phyloP scores from a whole-genome alignment of 768 basidiomycete species.

The Clitopilus hobsonii region DNA sequence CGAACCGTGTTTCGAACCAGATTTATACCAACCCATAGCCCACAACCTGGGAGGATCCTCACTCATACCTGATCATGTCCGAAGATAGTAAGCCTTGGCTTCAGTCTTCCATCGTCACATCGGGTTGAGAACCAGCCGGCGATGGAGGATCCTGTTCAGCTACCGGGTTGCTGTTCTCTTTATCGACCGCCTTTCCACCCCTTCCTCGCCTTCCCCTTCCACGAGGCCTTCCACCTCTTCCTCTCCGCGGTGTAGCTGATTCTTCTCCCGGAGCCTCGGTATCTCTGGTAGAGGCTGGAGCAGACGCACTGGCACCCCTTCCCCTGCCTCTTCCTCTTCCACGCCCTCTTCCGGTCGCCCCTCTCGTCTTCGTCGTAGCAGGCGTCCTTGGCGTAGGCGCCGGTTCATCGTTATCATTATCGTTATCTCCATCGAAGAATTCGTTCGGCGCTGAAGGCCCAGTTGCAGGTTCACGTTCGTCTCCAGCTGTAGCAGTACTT shows the following conservation, averaged over 20 bases:
- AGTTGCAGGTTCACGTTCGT: constrained; percentile 41
- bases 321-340: constrained; percentile 32
- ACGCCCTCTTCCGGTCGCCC: constrained; percentile 28
- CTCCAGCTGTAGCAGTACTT: constrained; percentile 50
- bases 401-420: constrained; percentile 33
- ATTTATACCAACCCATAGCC: neutral
- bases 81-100: too few species aligned
- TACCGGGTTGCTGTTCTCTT: constrained; percentile 22
- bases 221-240: constrained; percentile 27
- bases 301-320: constrained; percentile 28
- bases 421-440: constrained; percentile 69
- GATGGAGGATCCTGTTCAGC: constrained; percentile 3
- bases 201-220: constrained; percentile 27
- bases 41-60: too few species aligned
- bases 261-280: constrained; percentile 32
- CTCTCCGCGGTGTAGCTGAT: constrained; percentile 24
- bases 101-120: neutral
- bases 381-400: constrained; percentile 7
- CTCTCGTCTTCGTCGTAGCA: constrained; percentile 15
- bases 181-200: constrained; percentile 22
- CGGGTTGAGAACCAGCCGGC: neutral
- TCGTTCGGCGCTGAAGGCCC: constrained; percentile 57
- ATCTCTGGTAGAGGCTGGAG: constrained; percentile 18
- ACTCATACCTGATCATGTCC: too few species aligned
- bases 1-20: neutral